Evolutionary conservation across 179 eudicot genomes (phyloP).

Genomic region (Beta corolliflora): DNA sequence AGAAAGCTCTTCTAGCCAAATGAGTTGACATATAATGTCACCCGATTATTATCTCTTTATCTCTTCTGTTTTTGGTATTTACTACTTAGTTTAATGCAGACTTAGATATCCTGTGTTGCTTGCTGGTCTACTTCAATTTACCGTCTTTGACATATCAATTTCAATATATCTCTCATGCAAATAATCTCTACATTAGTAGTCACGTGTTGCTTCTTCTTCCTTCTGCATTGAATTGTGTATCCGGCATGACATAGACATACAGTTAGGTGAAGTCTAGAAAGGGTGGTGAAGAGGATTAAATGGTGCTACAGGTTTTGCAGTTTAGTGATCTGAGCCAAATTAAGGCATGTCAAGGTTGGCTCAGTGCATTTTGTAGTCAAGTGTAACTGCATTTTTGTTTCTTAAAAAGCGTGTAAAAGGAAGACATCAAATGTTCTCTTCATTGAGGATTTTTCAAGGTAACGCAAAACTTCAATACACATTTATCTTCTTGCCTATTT

Average conservation of each 20-base stretch:
- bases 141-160: neutral
- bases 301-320: neutral
- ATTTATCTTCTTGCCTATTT: neutral
- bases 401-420: neutral
- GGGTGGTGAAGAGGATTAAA: neutral
- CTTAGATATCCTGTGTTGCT: neutral
- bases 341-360: neutral
- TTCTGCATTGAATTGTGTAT: neutral
- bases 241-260: neutral
- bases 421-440: neutral
- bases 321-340: neutral
- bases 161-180: neutral
- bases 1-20: neutral
- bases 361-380: neutral
- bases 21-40: neutral
- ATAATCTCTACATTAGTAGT: neutral
- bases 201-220: neutral
- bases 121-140: constrained; percentile 4
- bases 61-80: neutral
- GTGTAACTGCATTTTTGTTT: neutral
- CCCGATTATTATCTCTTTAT: neutral
- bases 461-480: neutral
- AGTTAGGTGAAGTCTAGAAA: neutral
- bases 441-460: neutral
- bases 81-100: neutral